Evolutionary conservation across 1,284 basidiomycete genomes (phyloP), one percentile per base, ranked within the genome.

Genomic region (Leccinum angustisporum): DNA sequence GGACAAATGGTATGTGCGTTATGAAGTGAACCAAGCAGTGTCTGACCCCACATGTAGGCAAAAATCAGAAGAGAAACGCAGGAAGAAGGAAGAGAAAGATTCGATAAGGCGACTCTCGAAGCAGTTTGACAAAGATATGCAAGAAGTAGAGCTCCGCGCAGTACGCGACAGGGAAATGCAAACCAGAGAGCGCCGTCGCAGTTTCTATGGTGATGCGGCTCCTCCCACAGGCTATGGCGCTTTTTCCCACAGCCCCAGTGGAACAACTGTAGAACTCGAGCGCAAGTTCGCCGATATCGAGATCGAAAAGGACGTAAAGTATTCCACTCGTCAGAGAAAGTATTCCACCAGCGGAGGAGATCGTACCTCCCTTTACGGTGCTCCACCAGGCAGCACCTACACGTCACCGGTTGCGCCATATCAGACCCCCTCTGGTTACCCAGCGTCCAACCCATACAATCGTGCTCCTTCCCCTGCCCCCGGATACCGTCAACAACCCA

Each of bases 1-100:
- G 46, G 79, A 78, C 36, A 81, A 84, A 61, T 84, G 85, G 86
- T 88, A 72, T 57, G 76, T 63, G 11, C 40, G 13, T 57, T 60
- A 58, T 56, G 34, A 21, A 54, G 56, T 53, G 50, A 57, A 38
- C 58, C 40, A 48, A 11, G 5, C 40, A 14, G 34, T 53, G 25
- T 57, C 65, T 65, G 60, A 67, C 61, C 46, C 36, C n/a, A 43
- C 18, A 36, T 59, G 54, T 65, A 87, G 86, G 85, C 81, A 83
- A 73, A 80, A 76, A 59, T 77, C 83, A 13, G 86, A 88, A 64
- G 83, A 87, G 36, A 82, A 81, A 66, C 80, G 82, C 60, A 78
- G 80, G 68, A 81, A 76, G 69, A 80, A 78, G 62, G 83, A 86
- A 74, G 84, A 87, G 67, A 86, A 83, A 65, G 80, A 82, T 51